phyloP scores from a whole-genome alignment of 148 eudicot species.

The Bassia scoparia region DNA sequence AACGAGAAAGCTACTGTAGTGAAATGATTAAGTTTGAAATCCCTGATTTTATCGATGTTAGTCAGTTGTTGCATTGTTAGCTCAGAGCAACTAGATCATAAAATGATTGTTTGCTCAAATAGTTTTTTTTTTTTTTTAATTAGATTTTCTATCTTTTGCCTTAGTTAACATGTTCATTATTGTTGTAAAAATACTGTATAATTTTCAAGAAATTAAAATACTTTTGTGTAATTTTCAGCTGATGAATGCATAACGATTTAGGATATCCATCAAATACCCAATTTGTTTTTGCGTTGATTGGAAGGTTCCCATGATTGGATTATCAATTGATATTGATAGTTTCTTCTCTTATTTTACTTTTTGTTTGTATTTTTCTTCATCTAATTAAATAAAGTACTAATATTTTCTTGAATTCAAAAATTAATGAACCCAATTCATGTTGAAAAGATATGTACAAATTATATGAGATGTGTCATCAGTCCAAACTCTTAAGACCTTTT shows the following conservation, averaged over 20 bases:
- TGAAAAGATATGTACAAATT: background rate
- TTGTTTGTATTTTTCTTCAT: constrained; percentile 3
- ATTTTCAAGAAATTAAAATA: constrained; percentile 22
- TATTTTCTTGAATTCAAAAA: background rate
- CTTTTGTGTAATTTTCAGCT: constrained; percentile 31
- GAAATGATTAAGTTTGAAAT: constrained; percentile 59
- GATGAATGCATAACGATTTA: constrained; percentile 24
- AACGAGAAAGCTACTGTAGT: constrained; percentile 65
- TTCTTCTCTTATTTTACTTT: constrained; percentile 23
- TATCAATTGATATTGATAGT: constrained; percentile 18
- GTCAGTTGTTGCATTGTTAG: constrained; percentile 51
- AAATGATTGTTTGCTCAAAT: background rate
- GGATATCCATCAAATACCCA: constrained; percentile 29
- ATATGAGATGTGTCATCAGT: constrained; percentile 13
- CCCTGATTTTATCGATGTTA: constrained; percentile 52
- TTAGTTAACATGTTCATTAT: constrained; percentile 5
- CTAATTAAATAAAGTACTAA: no score
- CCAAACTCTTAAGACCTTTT: background rate
- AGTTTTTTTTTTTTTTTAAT: background rate
- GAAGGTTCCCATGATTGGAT: constrained; percentile 25
- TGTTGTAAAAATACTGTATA: constrained; percentile 30
- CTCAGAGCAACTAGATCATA: constrained; percentile 25
- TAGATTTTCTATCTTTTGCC: constrained; percentile 9
- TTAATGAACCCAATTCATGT: background rate
- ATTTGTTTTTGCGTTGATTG: constrained; percentile 25